A percentile compares a stretch with the other conserved stretches of the same genome.
These are phyloP conservation scores for Hypoxylon sp. DNA, from an alignment of 2,329 filamentous ascomycete genomes.

Conservation along the genomic window DNA sequence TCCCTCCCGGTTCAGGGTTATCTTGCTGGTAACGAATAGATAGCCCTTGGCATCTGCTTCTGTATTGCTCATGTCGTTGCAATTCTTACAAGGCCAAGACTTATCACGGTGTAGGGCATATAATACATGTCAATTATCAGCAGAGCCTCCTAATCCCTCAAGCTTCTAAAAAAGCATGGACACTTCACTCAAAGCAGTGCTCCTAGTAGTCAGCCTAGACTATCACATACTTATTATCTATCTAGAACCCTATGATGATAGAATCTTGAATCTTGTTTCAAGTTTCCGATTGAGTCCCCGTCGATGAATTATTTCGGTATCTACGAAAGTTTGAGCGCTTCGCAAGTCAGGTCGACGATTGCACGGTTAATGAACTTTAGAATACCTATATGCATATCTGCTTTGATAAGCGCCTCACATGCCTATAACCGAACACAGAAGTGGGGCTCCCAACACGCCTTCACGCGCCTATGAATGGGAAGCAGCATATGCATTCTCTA, in stretches of 20 bases:
- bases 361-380: not conserved
- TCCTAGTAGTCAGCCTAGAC: not conserved
- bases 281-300: not conserved
- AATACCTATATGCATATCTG: not conserved
- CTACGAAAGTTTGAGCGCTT: not conserved
- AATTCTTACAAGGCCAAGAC: not conserved
- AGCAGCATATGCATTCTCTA: conserved; percentile 18
- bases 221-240: not conserved
- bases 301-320: not conserved
- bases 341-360: not conserved
- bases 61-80: conserved; percentile 4
- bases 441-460: conserved; percentile 13
- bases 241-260: not conserved
- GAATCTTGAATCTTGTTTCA: not conserved
- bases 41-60: not conserved
- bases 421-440: not conserved
- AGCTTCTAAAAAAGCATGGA: not conserved
- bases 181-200: not conserved
- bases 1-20: not conserved
- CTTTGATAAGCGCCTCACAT: not conserved
- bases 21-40: conserved; percentile 9
- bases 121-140: not conserved
- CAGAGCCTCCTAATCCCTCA: not conserved
- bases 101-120: not conserved
- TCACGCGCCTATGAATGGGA: conserved; percentile 17